Conservation (phyloP, 306 rosid species). For the Senna tora region DNA sequence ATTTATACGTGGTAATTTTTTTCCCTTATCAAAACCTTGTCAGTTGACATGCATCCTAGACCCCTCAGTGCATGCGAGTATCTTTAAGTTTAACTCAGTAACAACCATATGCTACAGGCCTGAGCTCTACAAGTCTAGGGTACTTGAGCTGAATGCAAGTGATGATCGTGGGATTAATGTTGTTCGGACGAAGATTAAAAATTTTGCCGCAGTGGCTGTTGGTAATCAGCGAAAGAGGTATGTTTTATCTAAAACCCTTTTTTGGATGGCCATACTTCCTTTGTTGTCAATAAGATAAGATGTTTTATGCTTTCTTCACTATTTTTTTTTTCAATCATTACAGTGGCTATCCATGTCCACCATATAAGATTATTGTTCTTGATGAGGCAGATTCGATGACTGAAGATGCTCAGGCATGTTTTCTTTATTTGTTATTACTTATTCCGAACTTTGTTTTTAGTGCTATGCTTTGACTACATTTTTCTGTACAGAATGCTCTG, state of each 20-base stretch:
- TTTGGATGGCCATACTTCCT: neutral
- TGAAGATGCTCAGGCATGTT: constrained; percentile 92
- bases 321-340: constrained; percentile 24
- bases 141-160: constrained; percentile 94
- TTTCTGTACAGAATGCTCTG: constrained; percentile 79
- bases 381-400: constrained; percentile 99
- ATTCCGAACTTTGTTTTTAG: neutral
- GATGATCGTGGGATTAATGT: constrained; percentile 96
- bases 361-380: constrained; percentile 85
- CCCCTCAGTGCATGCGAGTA: neutral
- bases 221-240: constrained; percentile 63
- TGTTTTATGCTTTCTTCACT: constrained; percentile 19
- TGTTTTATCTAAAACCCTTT: neutral
- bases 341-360: constrained; percentile 89
- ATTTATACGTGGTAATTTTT: neutral
- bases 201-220: constrained; percentile 89
- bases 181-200: constrained; percentile 89
- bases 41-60: neutral
- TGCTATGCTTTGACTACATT: constrained; percentile 19
- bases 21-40: neutral
- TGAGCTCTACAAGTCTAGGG: constrained; percentile 88
- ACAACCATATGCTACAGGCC: constrained; percentile 53
- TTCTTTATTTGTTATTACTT: constrained; percentile 14
- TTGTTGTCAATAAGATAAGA: neutral
- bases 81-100: constrained; percentile 3